Evolutionary conservation across 1,284 basidiomycete species (phyloP).

Genomic region (Sphagnurus paluster): DNA sequence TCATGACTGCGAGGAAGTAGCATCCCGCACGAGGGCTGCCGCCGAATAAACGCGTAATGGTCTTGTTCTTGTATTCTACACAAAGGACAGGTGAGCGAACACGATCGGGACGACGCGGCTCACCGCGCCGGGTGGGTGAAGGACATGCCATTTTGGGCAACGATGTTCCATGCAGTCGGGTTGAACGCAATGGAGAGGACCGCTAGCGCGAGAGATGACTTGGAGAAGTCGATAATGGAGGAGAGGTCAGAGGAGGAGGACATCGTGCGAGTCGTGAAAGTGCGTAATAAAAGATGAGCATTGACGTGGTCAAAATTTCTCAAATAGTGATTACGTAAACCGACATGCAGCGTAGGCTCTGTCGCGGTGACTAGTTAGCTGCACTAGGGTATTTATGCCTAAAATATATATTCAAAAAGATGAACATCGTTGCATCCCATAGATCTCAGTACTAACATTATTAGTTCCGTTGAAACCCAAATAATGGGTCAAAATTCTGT

Average conservation of each 20-base stretch:
- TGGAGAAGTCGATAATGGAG: slow-evolving; percentile 54
- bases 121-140: slow-evolving; percentile 29
- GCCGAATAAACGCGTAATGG: slow-evolving; percentile 80
- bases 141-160: slow-evolving; percentile 82
- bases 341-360: too few species aligned
- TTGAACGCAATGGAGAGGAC: slow-evolving; percentile 80
- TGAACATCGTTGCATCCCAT: too few species aligned
- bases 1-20: slow-evolving; percentile 89
- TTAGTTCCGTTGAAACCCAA: too few species aligned
- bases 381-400: too few species aligned
- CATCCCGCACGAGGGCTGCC: slow-evolving; percentile 78
- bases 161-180: slow-evolving; percentile 94
- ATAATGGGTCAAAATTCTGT: too few species aligned
- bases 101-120: slow-evolving; percentile 1
- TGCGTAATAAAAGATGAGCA: neutral
- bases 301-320: neutral
- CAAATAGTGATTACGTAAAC: slow-evolving; percentile 12
- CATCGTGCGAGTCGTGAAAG: slow-evolving; percentile 6
- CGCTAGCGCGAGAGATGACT: slow-evolving; percentile 67
- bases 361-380: too few species aligned
- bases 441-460: too few species aligned
- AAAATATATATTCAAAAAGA: too few species aligned
- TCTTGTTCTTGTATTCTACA: slow-evolving; percentile 85
- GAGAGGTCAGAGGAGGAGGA: slow-evolving; percentile 16
- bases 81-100: slow-evolving; percentile 5